These are phyloP conservation scores for Acorus calamus DNA, from an alignment of 106 monocot genomes.

Conservation along the genomic window DNA sequence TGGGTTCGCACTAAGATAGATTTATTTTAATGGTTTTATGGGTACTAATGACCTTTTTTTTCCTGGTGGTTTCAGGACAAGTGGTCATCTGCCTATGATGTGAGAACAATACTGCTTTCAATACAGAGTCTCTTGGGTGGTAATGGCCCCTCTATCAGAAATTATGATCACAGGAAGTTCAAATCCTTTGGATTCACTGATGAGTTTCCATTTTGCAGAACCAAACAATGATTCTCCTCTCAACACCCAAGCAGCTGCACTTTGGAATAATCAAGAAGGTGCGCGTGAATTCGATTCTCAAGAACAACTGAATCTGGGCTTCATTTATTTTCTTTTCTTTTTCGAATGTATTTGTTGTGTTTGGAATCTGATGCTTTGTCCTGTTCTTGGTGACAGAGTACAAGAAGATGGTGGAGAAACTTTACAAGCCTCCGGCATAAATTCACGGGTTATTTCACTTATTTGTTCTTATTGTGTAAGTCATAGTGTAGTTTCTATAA, in stretches of 20 bases:
- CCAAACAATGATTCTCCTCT: constrained; percentile 97
- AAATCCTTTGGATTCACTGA: background rate
- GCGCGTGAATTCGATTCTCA: background rate
- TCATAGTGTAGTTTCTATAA: too few species aligned
- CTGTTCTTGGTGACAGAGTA: constrained; percentile 41
- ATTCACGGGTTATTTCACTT: background rate
- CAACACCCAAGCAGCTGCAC: constrained; percentile 86
- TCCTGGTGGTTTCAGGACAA: constrained; percentile 46
- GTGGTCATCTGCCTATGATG: constrained; percentile 99
- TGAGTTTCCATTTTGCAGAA: constrained; percentile 23
- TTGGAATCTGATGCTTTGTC: background rate
- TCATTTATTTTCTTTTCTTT: too few species aligned
- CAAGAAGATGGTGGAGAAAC: constrained; percentile 92
- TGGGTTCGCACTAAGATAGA: too few species aligned
- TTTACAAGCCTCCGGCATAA: constrained; percentile 45
- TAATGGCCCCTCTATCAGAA: constrained; percentile 4
- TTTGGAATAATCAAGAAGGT: constrained; percentile 94
- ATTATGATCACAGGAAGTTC: background rate
- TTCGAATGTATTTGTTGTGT: background rate
- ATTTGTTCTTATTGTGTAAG: background rate
- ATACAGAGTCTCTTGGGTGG: constrained; percentile 94
- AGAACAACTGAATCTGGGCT: background rate
- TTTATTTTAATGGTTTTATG: too few species aligned
- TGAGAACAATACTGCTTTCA: constrained; percentile 69
- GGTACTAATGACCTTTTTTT: too few species aligned